Percentiles rank a stretch among this genome's conserved stretches.
Conservation (phyloP, 257 asterid species). For the Solanum pennellii region DNA sequence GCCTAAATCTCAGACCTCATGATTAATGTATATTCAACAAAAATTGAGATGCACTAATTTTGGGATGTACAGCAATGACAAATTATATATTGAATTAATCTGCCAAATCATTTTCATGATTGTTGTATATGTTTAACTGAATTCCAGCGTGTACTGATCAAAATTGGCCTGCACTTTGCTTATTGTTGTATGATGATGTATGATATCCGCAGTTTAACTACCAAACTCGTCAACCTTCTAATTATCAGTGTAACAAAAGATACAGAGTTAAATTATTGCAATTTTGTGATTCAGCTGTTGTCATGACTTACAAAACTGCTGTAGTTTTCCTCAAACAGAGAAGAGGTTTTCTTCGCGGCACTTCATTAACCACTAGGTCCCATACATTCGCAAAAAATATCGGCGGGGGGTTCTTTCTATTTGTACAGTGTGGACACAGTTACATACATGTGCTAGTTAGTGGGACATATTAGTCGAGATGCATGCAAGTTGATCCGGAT, state of each 20-base stretch:
- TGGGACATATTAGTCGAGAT: background rate
- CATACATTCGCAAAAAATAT: background rate
- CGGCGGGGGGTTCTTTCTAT: background rate
- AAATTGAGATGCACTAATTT: background rate
- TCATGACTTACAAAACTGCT: background rate
- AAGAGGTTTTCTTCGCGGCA: background rate
- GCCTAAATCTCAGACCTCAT: background rate
- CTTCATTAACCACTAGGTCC: background rate
- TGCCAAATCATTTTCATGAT: background rate
- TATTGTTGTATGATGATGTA: background rate
- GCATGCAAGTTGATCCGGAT: rapidly evolving
- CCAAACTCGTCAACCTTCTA: background rate
- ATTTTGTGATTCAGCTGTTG: background rate
- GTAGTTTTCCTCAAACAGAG: background rate
- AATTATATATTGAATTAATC: background rate
- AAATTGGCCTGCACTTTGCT: background rate
- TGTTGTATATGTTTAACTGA: background rate
- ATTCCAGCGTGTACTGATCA: background rate
- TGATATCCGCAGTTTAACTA: background rate
- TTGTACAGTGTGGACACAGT: background rate
- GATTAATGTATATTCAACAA: background rate
- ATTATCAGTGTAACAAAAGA: background rate
- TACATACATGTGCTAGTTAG: background rate
- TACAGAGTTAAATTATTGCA: background rate
- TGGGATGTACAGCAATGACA: background rate